phyloP scores from a whole-genome alignment of 176 grass and related monocot genomes.

The Triticum monococcum region DNA sequence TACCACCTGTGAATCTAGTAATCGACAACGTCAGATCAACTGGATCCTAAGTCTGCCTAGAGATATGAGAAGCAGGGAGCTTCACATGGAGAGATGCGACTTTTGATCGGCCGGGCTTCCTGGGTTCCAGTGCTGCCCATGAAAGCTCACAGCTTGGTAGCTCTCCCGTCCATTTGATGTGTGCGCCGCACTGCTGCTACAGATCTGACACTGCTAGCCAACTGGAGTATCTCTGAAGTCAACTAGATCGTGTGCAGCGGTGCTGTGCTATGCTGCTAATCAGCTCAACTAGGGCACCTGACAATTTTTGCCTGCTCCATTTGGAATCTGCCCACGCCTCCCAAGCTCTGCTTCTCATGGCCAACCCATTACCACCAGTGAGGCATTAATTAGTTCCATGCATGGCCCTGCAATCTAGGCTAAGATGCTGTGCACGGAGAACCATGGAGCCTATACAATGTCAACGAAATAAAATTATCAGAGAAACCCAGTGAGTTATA shows the following conservation, averaged over 20 bases:
- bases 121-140: neutral
- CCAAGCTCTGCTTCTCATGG: neutral
- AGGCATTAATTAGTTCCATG: neutral
- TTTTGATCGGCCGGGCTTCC: neutral
- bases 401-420: neutral
- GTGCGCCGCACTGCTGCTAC: neutral
- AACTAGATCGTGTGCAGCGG: neutral
- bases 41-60: too few relatives aligned
- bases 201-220: neutral
- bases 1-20: too few relatives aligned
- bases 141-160: too few relatives aligned
- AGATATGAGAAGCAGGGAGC: neutral
- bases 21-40: neutral
- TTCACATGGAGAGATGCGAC: slow-evolving; percentile 11
- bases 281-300: neutral
- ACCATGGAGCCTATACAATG: neutral
- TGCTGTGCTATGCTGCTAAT: too few relatives aligned
- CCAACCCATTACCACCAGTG: neutral
- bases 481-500: neutral
- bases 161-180: too few relatives aligned
- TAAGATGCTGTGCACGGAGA: too few relatives aligned
- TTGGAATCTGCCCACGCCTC: neutral
- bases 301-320: neutral
- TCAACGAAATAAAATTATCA: slow-evolving; percentile 10
- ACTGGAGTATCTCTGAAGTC: neutral